Conservation (phyloP, 768 basidiomycete genomes). For the Suillus variegatus region DNA sequence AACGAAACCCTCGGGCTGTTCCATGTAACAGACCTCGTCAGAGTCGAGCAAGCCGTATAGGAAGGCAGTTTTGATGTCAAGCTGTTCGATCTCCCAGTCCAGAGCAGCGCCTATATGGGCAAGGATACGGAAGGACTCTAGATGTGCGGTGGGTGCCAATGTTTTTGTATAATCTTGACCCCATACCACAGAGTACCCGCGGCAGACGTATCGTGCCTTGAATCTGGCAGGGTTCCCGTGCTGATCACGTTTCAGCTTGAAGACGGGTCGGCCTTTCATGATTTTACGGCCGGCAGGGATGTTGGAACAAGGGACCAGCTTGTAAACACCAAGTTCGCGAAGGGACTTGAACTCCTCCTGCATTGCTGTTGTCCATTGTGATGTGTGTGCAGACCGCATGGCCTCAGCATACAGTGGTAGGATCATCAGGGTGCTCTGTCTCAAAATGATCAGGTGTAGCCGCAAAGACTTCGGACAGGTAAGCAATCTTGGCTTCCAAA, state of each 20-base stretch:
- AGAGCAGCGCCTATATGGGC: slow-evolving; percentile 1
- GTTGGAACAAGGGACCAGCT: background rate
- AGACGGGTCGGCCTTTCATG: background rate
- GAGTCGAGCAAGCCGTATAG: slow-evolving; percentile 33
- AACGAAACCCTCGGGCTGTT: slow-evolving; percentile 33
- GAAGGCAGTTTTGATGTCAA: slow-evolving; percentile 15
- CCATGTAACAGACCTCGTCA: slow-evolving; percentile 40
- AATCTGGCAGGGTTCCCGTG: background rate
- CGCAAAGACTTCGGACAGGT: background rate
- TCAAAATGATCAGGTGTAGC: slow-evolving; percentile 5
- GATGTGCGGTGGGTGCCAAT: slow-evolving; percentile 27
- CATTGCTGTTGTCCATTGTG: slow-evolving; percentile 21
- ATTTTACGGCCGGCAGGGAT: slow-evolving; percentile 18
- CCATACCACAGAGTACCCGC: slow-evolving; percentile 35
- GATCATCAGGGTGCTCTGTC: slow-evolving; percentile 11
- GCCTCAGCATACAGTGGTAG: slow-evolving; percentile 20
- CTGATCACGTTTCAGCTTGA: slow-evolving; percentile 5
- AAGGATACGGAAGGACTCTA: background rate
- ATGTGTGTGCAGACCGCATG: slow-evolving; percentile 11
- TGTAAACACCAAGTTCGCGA: background rate
- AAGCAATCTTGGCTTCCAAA: too few relatives aligned
- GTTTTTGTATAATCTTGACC: slow-evolving; percentile 37
- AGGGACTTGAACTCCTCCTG: slow-evolving; percentile 2
- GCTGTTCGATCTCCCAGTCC: slow-evolving; percentile 18
- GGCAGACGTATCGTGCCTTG: slow-evolving; percentile 37